phyloP scores from a whole-genome alignment of 352 stramenopile genomes.

The Aphanomyces cochlioides region DNA sequence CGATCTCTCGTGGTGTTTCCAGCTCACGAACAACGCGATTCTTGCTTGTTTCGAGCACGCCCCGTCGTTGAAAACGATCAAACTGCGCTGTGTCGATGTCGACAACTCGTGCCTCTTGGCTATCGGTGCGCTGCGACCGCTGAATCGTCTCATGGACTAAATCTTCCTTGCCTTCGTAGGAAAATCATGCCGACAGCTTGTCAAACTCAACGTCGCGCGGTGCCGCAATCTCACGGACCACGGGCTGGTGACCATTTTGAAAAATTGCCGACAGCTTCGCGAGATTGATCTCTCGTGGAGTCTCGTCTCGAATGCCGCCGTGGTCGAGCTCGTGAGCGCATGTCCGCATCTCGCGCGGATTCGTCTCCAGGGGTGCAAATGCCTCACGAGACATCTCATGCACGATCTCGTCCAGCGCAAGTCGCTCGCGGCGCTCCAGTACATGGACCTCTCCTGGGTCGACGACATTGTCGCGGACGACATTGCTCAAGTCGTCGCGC shows the following conservation, averaged over 20 bases:
- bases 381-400: not conserved
- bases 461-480: not conserved
- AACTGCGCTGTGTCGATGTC: conserved; percentile 17
- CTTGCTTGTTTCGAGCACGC: not conserved
- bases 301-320: not conserved
- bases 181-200: not conserved
- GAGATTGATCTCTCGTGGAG: conserved; percentile 7
- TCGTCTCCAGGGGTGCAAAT: conserved; percentile 11
- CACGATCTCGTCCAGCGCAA: not conserved
- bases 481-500: not conserved
- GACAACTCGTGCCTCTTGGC: not conserved
- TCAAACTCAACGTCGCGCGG: conserved; percentile 20
- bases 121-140: not conserved
- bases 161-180: not conserved
- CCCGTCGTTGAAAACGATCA: not conserved
- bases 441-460: conserved; percentile 20
- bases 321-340: not conserved
- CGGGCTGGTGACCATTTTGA: not conserved
- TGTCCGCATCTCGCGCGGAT: not conserved
- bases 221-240: conserved; percentile 10
- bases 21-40: not conserved
- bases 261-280: not conserved
- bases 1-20: conserved; percentile 25
- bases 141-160: not conserved
- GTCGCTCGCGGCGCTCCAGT: not conserved